Evolutionary conservation across 805 yeast genomes (phyloP).

Genomic region (Starmerella powellii): DNA sequence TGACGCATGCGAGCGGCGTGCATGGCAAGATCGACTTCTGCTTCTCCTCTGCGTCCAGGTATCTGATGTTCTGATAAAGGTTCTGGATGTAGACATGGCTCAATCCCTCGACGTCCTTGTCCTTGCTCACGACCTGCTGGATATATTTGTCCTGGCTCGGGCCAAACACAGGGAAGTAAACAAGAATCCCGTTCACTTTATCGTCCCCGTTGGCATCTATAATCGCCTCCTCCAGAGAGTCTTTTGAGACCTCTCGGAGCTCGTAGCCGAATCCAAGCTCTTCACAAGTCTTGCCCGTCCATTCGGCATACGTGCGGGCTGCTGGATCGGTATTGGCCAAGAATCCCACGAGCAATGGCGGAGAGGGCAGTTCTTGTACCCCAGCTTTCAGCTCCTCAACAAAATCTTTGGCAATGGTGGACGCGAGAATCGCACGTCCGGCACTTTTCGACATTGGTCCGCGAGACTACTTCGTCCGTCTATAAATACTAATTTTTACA

Average conservation of each 20-base stretch:
- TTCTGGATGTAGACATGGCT: conserved; percentile 85
- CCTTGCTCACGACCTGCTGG: conserved; percentile 82
- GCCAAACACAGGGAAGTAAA: conserved; percentile 94
- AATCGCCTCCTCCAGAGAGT: conserved; percentile 71
- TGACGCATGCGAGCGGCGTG: conserved; percentile 90
- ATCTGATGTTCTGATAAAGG: conserved; percentile 86
- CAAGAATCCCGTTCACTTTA: conserved; percentile 80
- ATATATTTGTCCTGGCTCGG: conserved; percentile 89
- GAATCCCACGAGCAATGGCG: conserved; percentile 79
- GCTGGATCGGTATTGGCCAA: conserved; percentile 92
- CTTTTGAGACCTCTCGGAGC: conserved; percentile 59
- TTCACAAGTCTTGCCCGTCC: conserved; percentile 87
- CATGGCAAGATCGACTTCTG: conserved; percentile 88
- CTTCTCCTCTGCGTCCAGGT: conserved; percentile 50
- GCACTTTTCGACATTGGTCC: conserved; percentile 17
- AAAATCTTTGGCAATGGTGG: conserved; percentile 73
- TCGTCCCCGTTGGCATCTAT: conserved; percentile 71
- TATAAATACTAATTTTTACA: too few species aligned
- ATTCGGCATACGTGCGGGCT: conserved; percentile 84
- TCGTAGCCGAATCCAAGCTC: conserved; percentile 79
- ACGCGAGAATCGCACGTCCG: conserved; percentile 60
- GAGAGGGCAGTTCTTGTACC: conserved; percentile 40
- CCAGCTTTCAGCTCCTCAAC: conserved; percentile 55
- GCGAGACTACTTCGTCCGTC: too few species aligned
- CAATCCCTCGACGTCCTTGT: conserved; percentile 93